These are phyloP conservation scores for Linnemannia zychae DNA, from an alignment of 192 early-diverging fungal species.

Conservation along the genomic window DNA sequence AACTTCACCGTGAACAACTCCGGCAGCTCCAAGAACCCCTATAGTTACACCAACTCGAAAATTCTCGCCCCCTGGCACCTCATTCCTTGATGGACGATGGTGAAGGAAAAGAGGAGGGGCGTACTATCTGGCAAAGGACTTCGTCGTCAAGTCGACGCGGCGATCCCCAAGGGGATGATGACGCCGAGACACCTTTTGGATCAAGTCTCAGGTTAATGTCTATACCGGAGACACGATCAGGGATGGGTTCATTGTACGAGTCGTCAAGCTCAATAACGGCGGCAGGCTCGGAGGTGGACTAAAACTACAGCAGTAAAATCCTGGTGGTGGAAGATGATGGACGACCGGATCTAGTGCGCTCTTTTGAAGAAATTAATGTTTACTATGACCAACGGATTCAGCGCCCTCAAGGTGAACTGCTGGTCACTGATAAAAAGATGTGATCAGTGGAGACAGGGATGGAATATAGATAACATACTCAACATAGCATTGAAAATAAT, in stretches of 20 bases:
- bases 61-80: not conserved
- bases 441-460: not conserved
- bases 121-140: not conserved
- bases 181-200: not conserved
- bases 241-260: no score
- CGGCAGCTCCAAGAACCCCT: not conserved
- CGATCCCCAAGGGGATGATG: not conserved
- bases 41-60: not conserved
- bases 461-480: not conserved
- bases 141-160: not conserved
- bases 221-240: no score
- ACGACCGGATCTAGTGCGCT: not conserved
- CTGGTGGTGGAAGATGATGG: not conserved
- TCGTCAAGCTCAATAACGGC: not conserved
- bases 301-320: not conserved
- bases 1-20: not conserved
- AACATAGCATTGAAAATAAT: no score
- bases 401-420: not conserved
- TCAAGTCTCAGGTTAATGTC: no score
- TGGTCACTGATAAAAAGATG: no score
- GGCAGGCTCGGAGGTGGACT: not conserved
- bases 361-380: not conserved
- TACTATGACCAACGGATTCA: not conserved
- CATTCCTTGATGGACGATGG: not conserved
- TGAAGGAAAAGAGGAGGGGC: not conserved